phyloP scores from a whole-genome alignment of 148 eudicot species.

The Selenicereus undatus region DNA sequence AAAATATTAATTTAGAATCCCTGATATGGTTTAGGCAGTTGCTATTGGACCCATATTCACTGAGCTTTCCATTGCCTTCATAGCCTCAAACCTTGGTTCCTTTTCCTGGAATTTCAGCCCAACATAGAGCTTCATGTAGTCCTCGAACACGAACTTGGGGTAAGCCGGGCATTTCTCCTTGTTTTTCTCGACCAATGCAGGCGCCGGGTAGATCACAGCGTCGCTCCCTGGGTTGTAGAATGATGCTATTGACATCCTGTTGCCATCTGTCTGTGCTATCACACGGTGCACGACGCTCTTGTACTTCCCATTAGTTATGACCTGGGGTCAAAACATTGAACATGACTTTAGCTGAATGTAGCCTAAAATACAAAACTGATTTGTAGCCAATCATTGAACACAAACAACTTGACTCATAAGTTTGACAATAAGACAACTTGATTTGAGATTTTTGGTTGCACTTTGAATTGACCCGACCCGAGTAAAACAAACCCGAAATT shows the following conservation, averaged over 20 bases:
- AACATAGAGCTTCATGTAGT: slow-evolving; percentile 45
- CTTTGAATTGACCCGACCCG: not conserved
- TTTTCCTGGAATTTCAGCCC: slow-evolving; percentile 56
- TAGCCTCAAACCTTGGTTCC: slow-evolving; percentile 71
- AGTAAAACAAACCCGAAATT: not conserved
- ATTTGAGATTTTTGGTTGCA: not conserved
- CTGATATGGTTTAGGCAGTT: slow-evolving; percentile 29
- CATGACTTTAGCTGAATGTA: not conserved
- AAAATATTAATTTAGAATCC: not conserved
- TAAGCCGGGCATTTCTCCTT: slow-evolving; percentile 24
- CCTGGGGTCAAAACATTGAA: slow-evolving; percentile 12
- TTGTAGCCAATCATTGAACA: too few species aligned
- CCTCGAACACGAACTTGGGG: slow-evolving; percentile 46
- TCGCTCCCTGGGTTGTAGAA: slow-evolving; percentile 35
- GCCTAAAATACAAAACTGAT: not conserved
- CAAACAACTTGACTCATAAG: too few species aligned
- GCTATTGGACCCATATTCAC: slow-evolving; percentile 31
- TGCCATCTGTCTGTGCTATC: slow-evolving; percentile 42
- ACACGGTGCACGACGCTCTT: slow-evolving; percentile 48
- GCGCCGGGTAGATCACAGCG: slow-evolving; percentile 33
- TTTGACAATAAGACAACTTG: not conserved
- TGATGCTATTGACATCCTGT: slow-evolving; percentile 44
- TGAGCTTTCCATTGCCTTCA: slow-evolving; percentile 43
- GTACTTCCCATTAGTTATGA: slow-evolving; percentile 44
- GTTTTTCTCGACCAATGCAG: slow-evolving; percentile 24